Evolutionary conservation across 345 rosid genomes (phyloP), one percentile per base, ranked within the genome.

Genomic region (Geranium brycei): DNA sequence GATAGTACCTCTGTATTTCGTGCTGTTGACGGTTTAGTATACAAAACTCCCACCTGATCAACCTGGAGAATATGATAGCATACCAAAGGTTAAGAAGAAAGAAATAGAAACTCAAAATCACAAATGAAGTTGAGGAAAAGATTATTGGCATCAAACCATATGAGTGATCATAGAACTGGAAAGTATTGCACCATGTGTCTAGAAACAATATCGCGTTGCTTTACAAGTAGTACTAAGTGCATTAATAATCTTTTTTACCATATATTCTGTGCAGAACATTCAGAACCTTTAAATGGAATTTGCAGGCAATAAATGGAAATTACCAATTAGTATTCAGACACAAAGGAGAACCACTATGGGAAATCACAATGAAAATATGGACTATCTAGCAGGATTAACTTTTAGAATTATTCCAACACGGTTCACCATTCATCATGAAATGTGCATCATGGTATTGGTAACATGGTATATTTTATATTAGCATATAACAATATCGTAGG

Each of bases 1-100:
- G 60, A 63, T 47, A 59, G 13, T 79, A 92, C 99, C 82, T 79
- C 83, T 19, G 78, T 66, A 69, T 70, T 73, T 64, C 79, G 83
- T 17, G 79, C 70, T 19, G 71, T 68, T 58, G 77, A 80, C 66
- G 70, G 61, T 51, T 71, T 82, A 51, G 84, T 81, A 69, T 80
- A 77, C 8, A 89, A 82, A 71, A 80, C 64, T 66, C 70, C 75
- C 51, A 16, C 70, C 62, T 88, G 91, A 57, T 90, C 92, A 57
- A 77, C 85, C 99, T 93, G 81, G 41, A 76, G n/a, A 47, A 62
- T 57, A 70, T 60, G 41, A 58, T 31, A 71, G 4, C 59, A 57
- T 57, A 57, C n/a, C 59, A 57, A 16, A 57, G 19, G 59, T 30
- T 6, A 47, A 47, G 3, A 31, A 31, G 40, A 66, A 58, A 4